Percentiles rank a stretch among this genome's conserved stretches.
Conservation (phyloP, 2,329 filamentous ascomycete genomes). For the Cercospora brassicicola region DNA sequence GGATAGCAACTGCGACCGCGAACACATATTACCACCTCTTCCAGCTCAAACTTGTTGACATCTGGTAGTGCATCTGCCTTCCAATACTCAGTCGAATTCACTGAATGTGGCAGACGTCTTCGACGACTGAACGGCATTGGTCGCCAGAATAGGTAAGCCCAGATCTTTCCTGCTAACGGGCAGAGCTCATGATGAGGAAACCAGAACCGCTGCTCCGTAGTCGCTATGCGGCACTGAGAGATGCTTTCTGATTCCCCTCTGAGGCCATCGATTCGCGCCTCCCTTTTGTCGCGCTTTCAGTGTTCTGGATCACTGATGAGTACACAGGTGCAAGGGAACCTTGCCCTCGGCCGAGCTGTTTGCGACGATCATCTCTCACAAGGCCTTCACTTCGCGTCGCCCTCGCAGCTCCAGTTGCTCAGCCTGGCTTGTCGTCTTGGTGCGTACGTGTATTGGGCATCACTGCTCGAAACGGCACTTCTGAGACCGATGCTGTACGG, state of each 20-base stretch:
- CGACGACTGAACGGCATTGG: not conserved
- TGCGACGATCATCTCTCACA: not conserved
- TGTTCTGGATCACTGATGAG: not conserved
- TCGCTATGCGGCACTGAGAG: slow-evolving; percentile 11
- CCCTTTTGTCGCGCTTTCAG: not conserved
- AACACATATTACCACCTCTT: not conserved
- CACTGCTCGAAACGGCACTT: not conserved
- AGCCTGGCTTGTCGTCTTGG: not conserved
- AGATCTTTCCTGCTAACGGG: not conserved
- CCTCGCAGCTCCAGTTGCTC: not conserved
- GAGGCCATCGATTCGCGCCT: not conserved
- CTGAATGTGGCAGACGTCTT: not conserved
- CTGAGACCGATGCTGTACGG: not conserved
- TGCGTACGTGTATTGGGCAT: not conserved
- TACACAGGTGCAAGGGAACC: not conserved
- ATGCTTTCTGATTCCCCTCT: slow-evolving; percentile 12
- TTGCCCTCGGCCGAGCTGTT: not conserved
- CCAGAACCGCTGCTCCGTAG: slow-evolving; percentile 12
- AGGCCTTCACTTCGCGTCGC: not conserved
- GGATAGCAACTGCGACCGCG: not conserved
- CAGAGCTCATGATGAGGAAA: slow-evolving; percentile 9
- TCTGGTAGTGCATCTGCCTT: not conserved
- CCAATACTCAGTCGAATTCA: not conserved
- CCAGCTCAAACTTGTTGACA: not conserved
- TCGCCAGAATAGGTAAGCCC: not conserved